These are phyloP conservation scores for Aspergillus cejpii DNA, from an alignment of 2,329 filamentous ascomycete species.

Conservation along the genomic window DNA sequence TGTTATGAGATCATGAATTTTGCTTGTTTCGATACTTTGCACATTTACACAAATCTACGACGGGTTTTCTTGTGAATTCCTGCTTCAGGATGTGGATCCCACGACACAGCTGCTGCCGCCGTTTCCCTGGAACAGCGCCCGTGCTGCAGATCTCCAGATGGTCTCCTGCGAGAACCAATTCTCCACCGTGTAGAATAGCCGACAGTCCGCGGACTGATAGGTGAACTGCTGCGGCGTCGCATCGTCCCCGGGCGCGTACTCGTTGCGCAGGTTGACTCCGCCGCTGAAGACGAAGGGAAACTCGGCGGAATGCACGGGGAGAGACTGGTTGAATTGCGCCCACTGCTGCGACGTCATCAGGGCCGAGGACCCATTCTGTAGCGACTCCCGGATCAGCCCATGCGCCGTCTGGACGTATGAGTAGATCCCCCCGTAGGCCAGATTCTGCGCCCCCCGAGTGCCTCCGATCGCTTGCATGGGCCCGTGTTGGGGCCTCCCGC, in stretches of 20 bases:
- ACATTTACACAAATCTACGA: neutral
- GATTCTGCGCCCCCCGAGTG: conserved; percentile 48
- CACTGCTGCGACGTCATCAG: neutral
- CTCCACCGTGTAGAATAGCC: conserved; percentile 52
- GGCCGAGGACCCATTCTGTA: conserved; percentile 9
- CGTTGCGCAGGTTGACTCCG: conserved; percentile 41
- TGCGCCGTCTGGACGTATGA: conserved; percentile 17
- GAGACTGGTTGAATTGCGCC: conserved; percentile 2
- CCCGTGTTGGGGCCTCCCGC: conserved; percentile 50
- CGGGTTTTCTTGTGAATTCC: no score
- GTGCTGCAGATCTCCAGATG: neutral
- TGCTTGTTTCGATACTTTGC: neutral
- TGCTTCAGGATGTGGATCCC: neutral
- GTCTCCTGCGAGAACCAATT: conserved; percentile 28
- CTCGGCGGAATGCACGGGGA: conserved; percentile 14
- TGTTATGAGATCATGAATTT: neutral
- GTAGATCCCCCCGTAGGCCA: conserved; percentile 27
- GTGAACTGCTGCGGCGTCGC: conserved; percentile 52
- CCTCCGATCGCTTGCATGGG: conserved; percentile 61
- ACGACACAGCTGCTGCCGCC: neutral
- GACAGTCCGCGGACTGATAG: conserved; percentile 55
- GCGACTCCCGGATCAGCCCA: conserved; percentile 10
- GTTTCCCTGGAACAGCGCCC: neutral
- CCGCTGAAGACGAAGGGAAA: conserved; percentile 10
- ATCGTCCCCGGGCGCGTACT: conserved; percentile 41